Evolutionary conservation across 2,329 filamentous ascomycete species (phyloP).

Genomic region (Fusarium keratoplasticum): DNA sequence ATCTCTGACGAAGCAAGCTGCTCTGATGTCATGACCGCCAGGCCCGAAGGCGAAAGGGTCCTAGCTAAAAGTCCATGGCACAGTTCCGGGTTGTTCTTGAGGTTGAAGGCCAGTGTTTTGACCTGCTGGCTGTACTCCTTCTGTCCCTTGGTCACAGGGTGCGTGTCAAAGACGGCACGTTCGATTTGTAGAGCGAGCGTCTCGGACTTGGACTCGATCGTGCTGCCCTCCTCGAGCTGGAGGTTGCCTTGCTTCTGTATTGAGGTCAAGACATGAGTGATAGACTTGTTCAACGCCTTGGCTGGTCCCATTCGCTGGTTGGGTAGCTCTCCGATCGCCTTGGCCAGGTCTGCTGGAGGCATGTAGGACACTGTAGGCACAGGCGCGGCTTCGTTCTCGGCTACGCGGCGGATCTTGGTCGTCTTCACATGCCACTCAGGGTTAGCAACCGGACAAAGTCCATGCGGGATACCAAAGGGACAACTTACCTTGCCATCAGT

Average conservation of each 20-base stretch:
- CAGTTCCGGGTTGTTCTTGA: constrained; percentile 88
- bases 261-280: constrained; percentile 73
- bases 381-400: constrained; percentile 58
- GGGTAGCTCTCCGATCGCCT: constrained; percentile 66
- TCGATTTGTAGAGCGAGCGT: constrained; percentile 84
- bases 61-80: constrained; percentile 80
- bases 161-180: constrained; percentile 71
- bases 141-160: constrained; percentile 58
- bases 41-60: constrained; percentile 76
- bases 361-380: constrained; percentile 53
- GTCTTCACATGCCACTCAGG: constrained; percentile 48
- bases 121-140: constrained; percentile 72
- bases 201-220: constrained; percentile 73
- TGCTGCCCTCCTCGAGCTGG: constrained; percentile 71
- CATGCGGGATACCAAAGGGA: neutral
- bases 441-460: constrained; percentile 15
- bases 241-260: constrained; percentile 75
- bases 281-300: constrained; percentile 75
- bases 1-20: constrained; percentile 94
- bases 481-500: constrained; percentile 61
- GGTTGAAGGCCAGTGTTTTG: constrained; percentile 83
- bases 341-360: constrained; percentile 63
- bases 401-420: constrained; percentile 64
- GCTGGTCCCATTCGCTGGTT: constrained; percentile 75
- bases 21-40: constrained; percentile 89